Base-by-base conservation (phyloP, 1,284 basidiomycete genomes). In the Ustilago loliicola region DNA sequence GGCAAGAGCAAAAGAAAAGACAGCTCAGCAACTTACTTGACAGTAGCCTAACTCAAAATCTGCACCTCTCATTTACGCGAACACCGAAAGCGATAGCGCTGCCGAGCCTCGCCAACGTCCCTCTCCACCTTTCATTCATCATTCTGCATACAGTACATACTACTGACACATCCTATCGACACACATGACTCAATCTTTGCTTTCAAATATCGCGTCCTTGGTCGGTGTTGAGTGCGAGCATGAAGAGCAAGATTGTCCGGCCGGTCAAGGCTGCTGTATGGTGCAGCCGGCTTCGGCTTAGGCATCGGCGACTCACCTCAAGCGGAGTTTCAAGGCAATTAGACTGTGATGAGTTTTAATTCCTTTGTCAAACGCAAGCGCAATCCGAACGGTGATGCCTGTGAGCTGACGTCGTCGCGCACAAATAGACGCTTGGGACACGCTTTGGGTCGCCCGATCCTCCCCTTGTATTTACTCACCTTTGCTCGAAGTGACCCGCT, bases 221-320 rank as follows among this genome's bases (percentile, higher is more conserved):
- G 11, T 45, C n/a, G 19, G 4, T 3, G 8, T 27, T 6, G 25
- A 50, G 5, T 13, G 48, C 48, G 29, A 15, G 13, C 13, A 50
- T 5, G 25, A n/a, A 50, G 15, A 17, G n/a, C 15, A 25, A 15
- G 25, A 10, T 27, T 50, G 48, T 25, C 25, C 13, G 23, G 23
- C 9, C 45, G n/a, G 23, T 25, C 45, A 25, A 13, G 8, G 8
- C 5, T 48, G 23, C 21, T 48, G 7, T 13, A 6, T 48, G 23
- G 3, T 23, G 45, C 9, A 13, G n/a, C 21, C 45, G 57, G 57
- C 29, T 27, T 56, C 45, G 53, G 61, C 30, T 36, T 56, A 45
- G 61, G 61, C 13, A 29, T 63, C 61, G 61, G 61, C 61, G 32
- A 25, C 54, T 63, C 42, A 29, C 21, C n/a, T 11, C 11, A 8